Evolutionary conservation across 495 filamentous ascomycete genomes (phyloP).

Genomic region (Trichoderma erinaceum): DNA sequence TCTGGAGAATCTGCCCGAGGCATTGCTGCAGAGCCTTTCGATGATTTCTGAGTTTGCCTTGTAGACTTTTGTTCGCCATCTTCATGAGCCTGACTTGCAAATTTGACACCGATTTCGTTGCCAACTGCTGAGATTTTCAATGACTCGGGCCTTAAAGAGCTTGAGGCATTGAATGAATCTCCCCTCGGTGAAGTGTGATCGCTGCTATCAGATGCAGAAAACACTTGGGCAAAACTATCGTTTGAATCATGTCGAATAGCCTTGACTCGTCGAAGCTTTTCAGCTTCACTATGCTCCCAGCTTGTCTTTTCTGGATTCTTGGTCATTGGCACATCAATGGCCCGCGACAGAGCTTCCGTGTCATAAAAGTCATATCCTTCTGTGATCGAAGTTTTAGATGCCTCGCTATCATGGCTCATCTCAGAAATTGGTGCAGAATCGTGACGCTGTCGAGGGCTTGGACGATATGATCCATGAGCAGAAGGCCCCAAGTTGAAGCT

Average conservation of each 20-base stretch:
- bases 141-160: background rate
- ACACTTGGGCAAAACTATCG: constrained; percentile 70
- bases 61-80: constrained; percentile 30
- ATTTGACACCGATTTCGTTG: constrained; percentile 28
- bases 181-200: constrained; percentile 24
- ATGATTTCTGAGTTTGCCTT: constrained; percentile 14
- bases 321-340: constrained; percentile 35
- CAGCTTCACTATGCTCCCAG: constrained; percentile 20
- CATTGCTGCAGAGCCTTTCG: background rate
- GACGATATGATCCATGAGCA: constrained; percentile 23
- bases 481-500: constrained; percentile 38
- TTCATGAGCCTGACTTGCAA: constrained; percentile 32
- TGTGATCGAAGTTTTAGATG: constrained; percentile 38
- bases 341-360: constrained; percentile 39
- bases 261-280: constrained; percentile 18
- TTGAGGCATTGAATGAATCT: background rate
- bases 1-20: constrained; percentile 26
- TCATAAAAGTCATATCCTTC: constrained; percentile 56
- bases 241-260: constrained; percentile 60
- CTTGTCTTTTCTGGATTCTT: constrained; percentile 16
- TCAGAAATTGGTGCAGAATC: constrained; percentile 42
- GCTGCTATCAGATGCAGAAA: constrained; percentile 68
- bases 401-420: constrained; percentile 35
- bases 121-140: constrained; percentile 17
- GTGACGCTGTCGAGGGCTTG: constrained; percentile 30